Base-by-base conservation (phyloP, 2,329 filamentous ascomycete genomes). In the Apiospora saccharicola region DNA sequence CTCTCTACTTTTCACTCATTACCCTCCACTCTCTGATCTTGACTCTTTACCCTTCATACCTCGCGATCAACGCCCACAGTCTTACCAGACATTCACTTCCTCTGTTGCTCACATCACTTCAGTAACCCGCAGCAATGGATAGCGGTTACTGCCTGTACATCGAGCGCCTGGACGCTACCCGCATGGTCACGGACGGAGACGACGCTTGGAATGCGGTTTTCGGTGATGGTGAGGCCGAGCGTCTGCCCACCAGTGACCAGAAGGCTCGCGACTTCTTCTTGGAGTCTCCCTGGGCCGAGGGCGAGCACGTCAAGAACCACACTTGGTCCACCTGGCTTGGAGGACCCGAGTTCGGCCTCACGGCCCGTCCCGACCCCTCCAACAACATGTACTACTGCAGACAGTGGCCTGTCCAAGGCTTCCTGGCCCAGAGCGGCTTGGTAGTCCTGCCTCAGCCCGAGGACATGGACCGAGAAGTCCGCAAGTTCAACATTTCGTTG, bases 401-500 rank as follows among this genome's bases (percentile, higher is more conserved):
- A 41, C 30, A 24, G 30, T 3, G n/a, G 22, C 57, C 19, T 5
- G 57, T 64, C 4, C 34, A 64, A 19, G 57, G 41, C 8, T n/a
- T 16, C 4, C 16, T 61, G 30, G 22, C 37, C 30, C 5, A 19
- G 26, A 30, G 30, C 26, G 53, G 57, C 57, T 64, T 64, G 57
- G 13, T 41, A 5, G 57, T 34, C 57, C 6, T 34, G 7, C 57
- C 57, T 22, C 19, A 64, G 57, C 0, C 10, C 7, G 37, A 72
- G 1, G 74, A 75, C 24, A 67, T 71, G 5, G n/a, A 70, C 0
- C 77, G 69, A 53, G 77, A 78, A n/a, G 72, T 72, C 6, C 68
- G 73, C 3, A 78, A 78, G 72, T 75, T 72, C 61, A 77, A 77
- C 19, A 72, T 75, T 3, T 70, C 79, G 0, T 64, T 71, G 1